Evolutionary conservation across 495 filamentous ascomycete species (phyloP).

Genomic region (Jackrogersella multiformis): DNA sequence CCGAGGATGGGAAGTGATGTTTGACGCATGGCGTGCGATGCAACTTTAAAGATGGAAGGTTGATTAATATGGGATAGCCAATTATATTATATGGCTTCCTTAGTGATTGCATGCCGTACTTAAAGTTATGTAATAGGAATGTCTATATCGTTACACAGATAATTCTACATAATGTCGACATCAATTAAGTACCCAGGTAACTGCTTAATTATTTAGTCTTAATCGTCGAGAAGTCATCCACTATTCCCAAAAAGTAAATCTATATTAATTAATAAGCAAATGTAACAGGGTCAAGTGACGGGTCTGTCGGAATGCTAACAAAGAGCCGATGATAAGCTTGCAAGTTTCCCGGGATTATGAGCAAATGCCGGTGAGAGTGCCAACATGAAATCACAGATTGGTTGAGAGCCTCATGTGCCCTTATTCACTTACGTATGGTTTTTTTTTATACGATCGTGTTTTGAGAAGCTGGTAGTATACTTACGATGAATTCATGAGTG

Average conservation of each 20-base stretch:
- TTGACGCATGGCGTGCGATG: not conserved
- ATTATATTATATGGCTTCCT: no score
- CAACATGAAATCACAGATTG: conserved; percentile 9
- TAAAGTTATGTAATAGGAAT: not conserved
- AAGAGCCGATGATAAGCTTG: not conserved
- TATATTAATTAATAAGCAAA: conserved; percentile 29
- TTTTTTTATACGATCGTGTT: no score
- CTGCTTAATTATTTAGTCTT: no score
- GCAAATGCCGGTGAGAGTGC: conserved; percentile 20
- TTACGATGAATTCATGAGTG: not conserved
- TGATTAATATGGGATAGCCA: no score
- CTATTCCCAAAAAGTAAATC: no score
- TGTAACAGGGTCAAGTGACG: conserved; percentile 3
- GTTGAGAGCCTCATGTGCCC: conserved; percentile 19
- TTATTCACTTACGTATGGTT: no score
- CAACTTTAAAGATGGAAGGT: not conserved
- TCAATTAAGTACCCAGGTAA: no score
- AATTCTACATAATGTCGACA: no score
- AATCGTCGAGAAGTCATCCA: no score
- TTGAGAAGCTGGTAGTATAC: not conserved
- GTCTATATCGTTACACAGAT: no score
- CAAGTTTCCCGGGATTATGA: not conserved
- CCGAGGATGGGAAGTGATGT: not conserved
- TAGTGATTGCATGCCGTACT: no score
- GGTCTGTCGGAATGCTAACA: conserved; percentile 29